Evolutionary conservation across 2,329 filamentous ascomycete species (phyloP).

Genomic region (Stagonosporopsis rhizophila): DNA sequence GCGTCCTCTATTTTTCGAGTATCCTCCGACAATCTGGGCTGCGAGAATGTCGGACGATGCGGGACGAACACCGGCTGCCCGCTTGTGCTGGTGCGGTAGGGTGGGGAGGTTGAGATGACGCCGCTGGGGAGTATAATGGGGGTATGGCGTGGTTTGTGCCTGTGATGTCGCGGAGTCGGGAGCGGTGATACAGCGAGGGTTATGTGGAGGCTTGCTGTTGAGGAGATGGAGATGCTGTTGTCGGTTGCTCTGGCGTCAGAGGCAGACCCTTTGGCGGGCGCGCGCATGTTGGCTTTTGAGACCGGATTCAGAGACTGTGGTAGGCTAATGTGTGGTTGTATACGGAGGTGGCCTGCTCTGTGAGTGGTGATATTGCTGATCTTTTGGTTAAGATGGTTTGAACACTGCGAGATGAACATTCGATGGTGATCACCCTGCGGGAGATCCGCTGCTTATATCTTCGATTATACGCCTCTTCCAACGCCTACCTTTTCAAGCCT

Average conservation of each 20-base stretch:
- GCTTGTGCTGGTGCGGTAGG: neutral
- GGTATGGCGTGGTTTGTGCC: neutral
- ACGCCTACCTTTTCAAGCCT: neutral
- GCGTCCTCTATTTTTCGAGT: neutral
- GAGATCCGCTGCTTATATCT: constrained; percentile 1
- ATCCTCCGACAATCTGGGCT: neutral
- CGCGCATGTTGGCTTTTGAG: neutral
- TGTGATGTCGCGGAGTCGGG: neutral
- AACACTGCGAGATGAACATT: neutral
- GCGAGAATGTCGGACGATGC: neutral
- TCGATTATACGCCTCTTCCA: neutral
- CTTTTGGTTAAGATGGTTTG: neutral
- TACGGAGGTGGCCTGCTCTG: neutral
- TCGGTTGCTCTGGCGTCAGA: neutral
- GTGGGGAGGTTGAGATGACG: neutral
- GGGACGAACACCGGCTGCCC: neutral
- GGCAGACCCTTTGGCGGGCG: neutral
- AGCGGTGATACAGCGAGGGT: neutral
- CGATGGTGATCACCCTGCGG: neutral
- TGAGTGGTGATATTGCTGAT: neutral
- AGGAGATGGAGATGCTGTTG: neutral
- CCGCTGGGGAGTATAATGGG: neutral
- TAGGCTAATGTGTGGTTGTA: neutral
- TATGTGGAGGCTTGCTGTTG: constrained; percentile 2
- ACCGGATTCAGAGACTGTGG: neutral